A percentile compares a stretch with the other conserved stretches of the same genome.
phyloP scores from a whole-genome alignment of 2,329 filamentous ascomycete species.

The Podosphaera fusca region DNA sequence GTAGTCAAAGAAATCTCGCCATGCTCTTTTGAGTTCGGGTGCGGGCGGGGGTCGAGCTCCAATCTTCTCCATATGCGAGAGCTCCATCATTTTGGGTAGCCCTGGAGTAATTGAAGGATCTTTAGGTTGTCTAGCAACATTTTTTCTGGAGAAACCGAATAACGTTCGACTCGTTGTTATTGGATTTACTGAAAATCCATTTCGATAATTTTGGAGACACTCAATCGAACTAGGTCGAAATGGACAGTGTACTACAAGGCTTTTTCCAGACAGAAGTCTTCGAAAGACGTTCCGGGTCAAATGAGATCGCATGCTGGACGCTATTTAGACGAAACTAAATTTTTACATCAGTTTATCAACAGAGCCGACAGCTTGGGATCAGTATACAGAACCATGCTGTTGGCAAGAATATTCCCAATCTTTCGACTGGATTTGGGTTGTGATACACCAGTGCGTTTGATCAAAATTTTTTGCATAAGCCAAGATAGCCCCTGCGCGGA shows the following conservation, averaged over 20 bases:
- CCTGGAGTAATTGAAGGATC: slow-evolving; percentile 45
- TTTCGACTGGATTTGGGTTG: too few species aligned
- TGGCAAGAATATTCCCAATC: too few species aligned
- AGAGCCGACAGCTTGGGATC: too few species aligned
- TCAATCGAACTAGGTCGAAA: slow-evolving; percentile 5
- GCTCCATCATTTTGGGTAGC: slow-evolving; percentile 45
- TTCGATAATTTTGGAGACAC: slow-evolving; percentile 19
- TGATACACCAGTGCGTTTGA: too few species aligned
- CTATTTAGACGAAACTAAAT: too few species aligned
- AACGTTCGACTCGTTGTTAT: slow-evolving; percentile 27
- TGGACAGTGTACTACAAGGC: slow-evolving; percentile 16
- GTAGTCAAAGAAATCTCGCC: slow-evolving; percentile 36
- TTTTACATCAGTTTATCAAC: too few species aligned
- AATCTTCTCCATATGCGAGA: slow-evolving; percentile 37
- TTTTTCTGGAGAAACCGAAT: slow-evolving; percentile 33
- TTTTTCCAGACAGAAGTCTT: slow-evolving; percentile 28
- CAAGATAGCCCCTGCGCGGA: too few species aligned
- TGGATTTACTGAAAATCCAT: slow-evolving; percentile 17
- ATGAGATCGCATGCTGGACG: slow-evolving; percentile 28
- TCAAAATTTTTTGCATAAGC: too few species aligned
- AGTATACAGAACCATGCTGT: too few species aligned
- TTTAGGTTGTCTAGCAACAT: slow-evolving; percentile 34
- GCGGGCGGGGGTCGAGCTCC: slow-evolving; percentile 39
- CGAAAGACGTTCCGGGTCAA: slow-evolving; percentile 36
- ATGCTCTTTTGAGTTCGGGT: slow-evolving; percentile 40